Evolutionary conservation across 179 eudicot genomes (phyloP), one percentile per base, ranked within the genome.

Genomic region (Patellifolia procumbens): DNA sequence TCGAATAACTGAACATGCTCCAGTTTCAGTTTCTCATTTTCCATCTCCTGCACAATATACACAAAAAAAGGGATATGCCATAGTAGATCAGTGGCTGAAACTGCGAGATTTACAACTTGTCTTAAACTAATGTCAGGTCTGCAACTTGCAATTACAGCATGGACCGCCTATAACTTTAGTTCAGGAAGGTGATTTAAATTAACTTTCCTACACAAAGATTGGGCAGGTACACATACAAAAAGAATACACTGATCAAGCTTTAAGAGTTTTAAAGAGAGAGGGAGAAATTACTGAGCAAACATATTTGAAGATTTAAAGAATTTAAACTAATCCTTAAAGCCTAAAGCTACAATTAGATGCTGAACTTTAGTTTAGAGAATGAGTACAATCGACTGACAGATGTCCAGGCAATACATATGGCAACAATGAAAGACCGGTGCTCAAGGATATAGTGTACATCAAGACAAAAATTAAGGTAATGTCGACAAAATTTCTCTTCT

Each of bases 21-120:
- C 66, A 89, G 75, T 81, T 87, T 94, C 48, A 87, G 70, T 81
- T 84, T 94, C 83, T 92, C 98, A 78, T 91, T 96, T 83, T 91
- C 92, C 63, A 88, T 72, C 77, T 92, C 99, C 98, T 96, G 92
- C 58, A 75, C 20, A 61, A 77, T 52, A 43, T 55, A 76, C n/a
- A 43, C 9, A 28, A 39, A 73, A 59, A 65, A n/a, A n/a, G n/a
- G n/a, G 55, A 65, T 65, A 65, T 37, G 59, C n/a, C n/a, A 58
- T 22, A 22, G 49, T 19, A 49, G 39, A 39, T 66, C 19, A 42
- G 42, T 2, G 9, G 34, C 34, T 26, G 22, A 45, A 43, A 45
- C 17, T 65, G 19, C 28, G 10, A n/a, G 0, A 28, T 29, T 60
- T 10, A 39, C 7, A 13, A 15, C 24, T 51, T 19, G 17, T 16